Percentiles rank a stretch among this genome's conserved stretches.
These are phyloP conservation scores for Hanseniaspora guilliermondii DNA, from an alignment of 805 yeast species.

Conservation along the genomic window DNA sequence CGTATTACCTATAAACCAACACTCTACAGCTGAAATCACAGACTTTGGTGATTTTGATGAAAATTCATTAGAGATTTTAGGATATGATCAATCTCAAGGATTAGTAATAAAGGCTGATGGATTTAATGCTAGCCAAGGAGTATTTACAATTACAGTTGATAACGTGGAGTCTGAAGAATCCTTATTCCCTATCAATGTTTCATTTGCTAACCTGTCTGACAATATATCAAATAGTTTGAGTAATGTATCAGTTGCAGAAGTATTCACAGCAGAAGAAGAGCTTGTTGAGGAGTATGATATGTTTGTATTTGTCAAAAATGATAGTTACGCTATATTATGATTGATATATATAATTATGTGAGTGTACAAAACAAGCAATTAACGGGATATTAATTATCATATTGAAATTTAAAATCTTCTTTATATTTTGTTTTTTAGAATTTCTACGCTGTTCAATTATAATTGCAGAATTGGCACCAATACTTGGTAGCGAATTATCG, in stretches of 20 bases:
- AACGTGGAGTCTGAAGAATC: slow-evolving; percentile 60
- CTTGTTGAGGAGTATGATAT: slow-evolving; percentile 36
- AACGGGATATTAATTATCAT: too few species aligned
- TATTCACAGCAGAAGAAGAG: slow-evolving; percentile 46
- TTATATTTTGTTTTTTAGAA: too few species aligned
- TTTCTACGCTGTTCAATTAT: too few species aligned
- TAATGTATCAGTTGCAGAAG: slow-evolving; percentile 49
- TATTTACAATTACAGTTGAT: slow-evolving; percentile 67
- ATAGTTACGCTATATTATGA: background rate
- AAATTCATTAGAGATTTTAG: slow-evolving; percentile 42
- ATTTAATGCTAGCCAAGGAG: slow-evolving; percentile 46
- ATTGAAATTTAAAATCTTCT: too few species aligned
- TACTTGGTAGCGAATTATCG: background rate
- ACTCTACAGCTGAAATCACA: slow-evolving; percentile 35
- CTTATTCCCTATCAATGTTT: slow-evolving; percentile 75
- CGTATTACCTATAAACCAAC: slow-evolving; percentile 45
- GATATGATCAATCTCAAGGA: slow-evolving; percentile 51
- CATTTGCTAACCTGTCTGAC: slow-evolving; percentile 41
- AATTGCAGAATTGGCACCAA: background rate
- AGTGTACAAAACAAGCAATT: too few species aligned
- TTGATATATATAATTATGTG: background rate
- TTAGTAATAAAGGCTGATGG: slow-evolving; percentile 50
- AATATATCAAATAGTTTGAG: slow-evolving; percentile 41
- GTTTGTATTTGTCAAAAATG: slow-evolving; percentile 1
- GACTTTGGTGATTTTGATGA: slow-evolving; percentile 39